These are phyloP conservation scores for Atkinsonella hypoxylon DNA, from an alignment of 2,329 filamentous ascomycete genomes.

Conservation along the genomic window DNA sequence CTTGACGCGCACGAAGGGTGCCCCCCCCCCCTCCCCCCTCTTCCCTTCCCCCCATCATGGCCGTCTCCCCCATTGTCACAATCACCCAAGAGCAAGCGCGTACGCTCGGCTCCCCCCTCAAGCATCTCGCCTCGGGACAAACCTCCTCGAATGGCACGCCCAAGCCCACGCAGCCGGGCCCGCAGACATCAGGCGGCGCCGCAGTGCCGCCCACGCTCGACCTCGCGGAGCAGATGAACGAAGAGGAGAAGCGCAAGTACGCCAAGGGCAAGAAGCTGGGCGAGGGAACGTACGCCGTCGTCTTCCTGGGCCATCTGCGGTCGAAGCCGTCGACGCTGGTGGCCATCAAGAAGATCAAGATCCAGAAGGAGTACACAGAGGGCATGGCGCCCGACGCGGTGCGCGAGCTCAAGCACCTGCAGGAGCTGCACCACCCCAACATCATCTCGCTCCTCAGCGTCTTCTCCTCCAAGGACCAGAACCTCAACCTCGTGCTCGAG, in stretches of 20 bases:
- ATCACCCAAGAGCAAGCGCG: constrained; percentile 17
- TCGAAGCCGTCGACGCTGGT: constrained; percentile 62
- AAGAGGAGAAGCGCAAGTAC: constrained; percentile 76
- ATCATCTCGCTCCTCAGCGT: constrained; percentile 88
- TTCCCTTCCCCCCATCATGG: constrained; percentile 31
- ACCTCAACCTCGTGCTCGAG: constrained; percentile 90
- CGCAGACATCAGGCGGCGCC: constrained; percentile 17
- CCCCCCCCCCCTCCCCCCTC: too few relatives aligned
- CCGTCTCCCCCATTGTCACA: constrained; percentile 34
- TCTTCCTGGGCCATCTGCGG: constrained; percentile 77
- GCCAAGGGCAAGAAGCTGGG: constrained; percentile 87
- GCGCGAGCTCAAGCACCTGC: constrained; percentile 88
- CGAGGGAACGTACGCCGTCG: constrained; percentile 93
- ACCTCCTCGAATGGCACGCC: constrained; percentile 35
- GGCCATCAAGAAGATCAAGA: constrained; percentile 89
- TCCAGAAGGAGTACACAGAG: constrained; percentile 75
- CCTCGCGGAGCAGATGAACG: constrained; percentile 70
- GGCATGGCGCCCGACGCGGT: constrained; percentile 91
- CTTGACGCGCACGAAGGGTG: too few relatives aligned
- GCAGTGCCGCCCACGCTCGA: constrained; percentile 35
- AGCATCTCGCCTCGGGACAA: constrained; percentile 25
- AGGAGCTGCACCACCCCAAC: constrained; percentile 89
- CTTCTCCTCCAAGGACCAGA: constrained; percentile 93
- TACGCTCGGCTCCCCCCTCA: constrained; percentile 31
- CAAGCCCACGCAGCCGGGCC: constrained; percentile 19